Conservation (phyloP, 805 yeast genomes). For the Hyphopichia homilentoma region DNA sequence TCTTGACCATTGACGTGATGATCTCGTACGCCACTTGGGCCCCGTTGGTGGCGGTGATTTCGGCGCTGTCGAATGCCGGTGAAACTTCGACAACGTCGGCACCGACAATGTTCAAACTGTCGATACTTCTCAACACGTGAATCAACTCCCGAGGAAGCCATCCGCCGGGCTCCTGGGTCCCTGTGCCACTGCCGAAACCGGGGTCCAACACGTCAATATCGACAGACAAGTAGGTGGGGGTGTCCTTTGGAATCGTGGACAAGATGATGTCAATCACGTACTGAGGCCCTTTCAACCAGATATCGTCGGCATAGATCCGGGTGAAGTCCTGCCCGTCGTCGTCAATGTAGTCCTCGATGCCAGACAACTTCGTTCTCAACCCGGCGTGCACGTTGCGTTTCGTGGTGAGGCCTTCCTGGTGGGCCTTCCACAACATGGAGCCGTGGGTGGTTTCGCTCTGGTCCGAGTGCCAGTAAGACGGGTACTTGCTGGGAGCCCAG, state of each 20-base stretch:
- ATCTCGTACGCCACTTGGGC: slow-evolving; percentile 71
- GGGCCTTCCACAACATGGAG: slow-evolving; percentile 82
- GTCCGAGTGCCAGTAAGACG: slow-evolving; percentile 57
- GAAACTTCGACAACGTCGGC: slow-evolving; percentile 59
- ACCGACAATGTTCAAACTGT: slow-evolving; percentile 45
- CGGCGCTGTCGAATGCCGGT: slow-evolving; percentile 63
- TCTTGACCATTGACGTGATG: slow-evolving; percentile 71
- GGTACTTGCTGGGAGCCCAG: slow-evolving; percentile 71
- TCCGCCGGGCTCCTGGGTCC: slow-evolving; percentile 60
- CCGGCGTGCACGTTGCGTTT: slow-evolving; percentile 71
- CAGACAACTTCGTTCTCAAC: slow-evolving; percentile 67
- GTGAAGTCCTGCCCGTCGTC: slow-evolving; percentile 68
- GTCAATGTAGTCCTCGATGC: slow-evolving; percentile 59
- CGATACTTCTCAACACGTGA: slow-evolving; percentile 44
- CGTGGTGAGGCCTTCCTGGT: slow-evolving; percentile 61
- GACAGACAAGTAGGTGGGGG: slow-evolving; percentile 74
- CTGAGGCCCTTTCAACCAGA: slow-evolving; percentile 65
- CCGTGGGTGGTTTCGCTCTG: slow-evolving; percentile 72
- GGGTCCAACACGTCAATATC: slow-evolving; percentile 67
- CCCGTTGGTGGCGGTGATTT: slow-evolving; percentile 64
- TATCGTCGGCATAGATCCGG: slow-evolving; percentile 68
- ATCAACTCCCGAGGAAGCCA: slow-evolving; percentile 53
- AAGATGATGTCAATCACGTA: slow-evolving; percentile 50
- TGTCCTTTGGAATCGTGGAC: slow-evolving; percentile 52
- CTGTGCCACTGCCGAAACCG: slow-evolving; percentile 56